Evolutionary conservation across 2,329 filamentous ascomycete species (phyloP).

Genomic region (Colletotrichum neosansevieriae): DNA sequence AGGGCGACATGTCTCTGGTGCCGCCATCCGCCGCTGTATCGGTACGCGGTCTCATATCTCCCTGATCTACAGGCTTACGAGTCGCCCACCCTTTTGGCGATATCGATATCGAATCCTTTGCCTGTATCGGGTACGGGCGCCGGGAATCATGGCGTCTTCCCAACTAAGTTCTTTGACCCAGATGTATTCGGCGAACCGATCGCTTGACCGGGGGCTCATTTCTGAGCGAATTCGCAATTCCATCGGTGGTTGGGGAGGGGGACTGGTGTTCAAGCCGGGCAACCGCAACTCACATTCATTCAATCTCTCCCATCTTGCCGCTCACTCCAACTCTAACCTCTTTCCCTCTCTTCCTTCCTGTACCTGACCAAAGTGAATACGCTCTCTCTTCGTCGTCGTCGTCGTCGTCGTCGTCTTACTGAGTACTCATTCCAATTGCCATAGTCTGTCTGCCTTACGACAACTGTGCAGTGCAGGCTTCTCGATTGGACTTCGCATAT

Average conservation of each 20-base stretch:
- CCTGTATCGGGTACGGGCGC: constrained; percentile 32
- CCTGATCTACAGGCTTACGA: constrained; percentile 38
- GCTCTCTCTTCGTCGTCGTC: background rate
- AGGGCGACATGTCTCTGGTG: constrained; percentile 8
- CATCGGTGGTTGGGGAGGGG: constrained; percentile 9
- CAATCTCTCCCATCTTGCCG: background rate
- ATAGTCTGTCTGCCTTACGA: constrained; percentile 12
- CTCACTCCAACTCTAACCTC: background rate
- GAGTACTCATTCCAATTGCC: background rate
- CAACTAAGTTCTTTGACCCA: background rate
- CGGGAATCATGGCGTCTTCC: background rate
- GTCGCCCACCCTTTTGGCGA: constrained; percentile 28
- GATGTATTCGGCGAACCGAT: too few relatives aligned
- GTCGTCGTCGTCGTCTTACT: background rate
- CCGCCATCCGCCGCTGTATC: constrained; percentile 6
- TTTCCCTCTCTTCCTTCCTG: background rate
- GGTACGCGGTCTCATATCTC: constrained; percentile 36
- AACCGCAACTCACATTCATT: background rate
- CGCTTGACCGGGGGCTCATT: background rate
- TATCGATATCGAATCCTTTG: constrained; percentile 25
- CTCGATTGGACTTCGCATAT: constrained; percentile 1
- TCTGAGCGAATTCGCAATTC: constrained; percentile 9
- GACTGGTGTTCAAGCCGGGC: constrained; percentile 1
- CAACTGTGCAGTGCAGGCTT: background rate
- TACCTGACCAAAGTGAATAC: background rate